Evolutionary conservation across 371 early-diverging fungal species (phyloP).

Genomic region (Umbelopsis sp.): DNA sequence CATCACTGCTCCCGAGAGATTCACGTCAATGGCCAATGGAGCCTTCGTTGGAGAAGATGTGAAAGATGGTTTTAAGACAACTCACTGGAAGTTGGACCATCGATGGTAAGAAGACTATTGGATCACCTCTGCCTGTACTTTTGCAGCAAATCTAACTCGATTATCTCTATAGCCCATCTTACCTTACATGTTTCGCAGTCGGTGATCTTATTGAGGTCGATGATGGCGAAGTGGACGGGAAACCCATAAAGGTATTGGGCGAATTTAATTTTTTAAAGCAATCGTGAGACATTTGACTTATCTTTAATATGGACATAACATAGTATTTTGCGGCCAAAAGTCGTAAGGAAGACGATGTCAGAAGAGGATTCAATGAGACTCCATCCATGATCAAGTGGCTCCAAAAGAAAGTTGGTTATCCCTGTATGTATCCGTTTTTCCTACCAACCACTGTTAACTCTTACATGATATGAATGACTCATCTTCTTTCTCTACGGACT

Average conservation of each 20-base stretch:
- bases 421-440: constrained; percentile 26
- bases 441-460: background rate
- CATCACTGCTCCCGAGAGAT: constrained; percentile 48
- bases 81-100: constrained; percentile 48
- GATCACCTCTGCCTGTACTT: background rate
- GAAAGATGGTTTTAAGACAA: constrained; percentile 37
- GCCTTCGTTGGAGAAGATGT: constrained; percentile 29
- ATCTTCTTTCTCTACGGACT: background rate
- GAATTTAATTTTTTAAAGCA: background rate
- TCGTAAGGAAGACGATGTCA: constrained; percentile 36
- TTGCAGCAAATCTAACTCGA: no score
- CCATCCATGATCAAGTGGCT: constrained; percentile 59
- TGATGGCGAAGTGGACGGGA: constrained; percentile 52
- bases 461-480: no score
- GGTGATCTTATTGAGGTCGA: constrained; percentile 54
- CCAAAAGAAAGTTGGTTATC: constrained; percentile 44
- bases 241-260: constrained; percentile 41
- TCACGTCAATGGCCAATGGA: constrained; percentile 58
- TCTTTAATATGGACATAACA: background rate
- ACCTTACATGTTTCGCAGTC: constrained; percentile 54
- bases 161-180: constrained; percentile 38
- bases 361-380: constrained; percentile 48
- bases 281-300: no score
- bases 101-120: constrained; percentile 30
- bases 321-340: constrained; percentile 54